A percentile compares a stretch with the other conserved stretches of the same genome.
Evolutionary conservation across 2,329 filamentous ascomycete species (phyloP).

Genomic region (Magnaporthales sp.): DNA sequence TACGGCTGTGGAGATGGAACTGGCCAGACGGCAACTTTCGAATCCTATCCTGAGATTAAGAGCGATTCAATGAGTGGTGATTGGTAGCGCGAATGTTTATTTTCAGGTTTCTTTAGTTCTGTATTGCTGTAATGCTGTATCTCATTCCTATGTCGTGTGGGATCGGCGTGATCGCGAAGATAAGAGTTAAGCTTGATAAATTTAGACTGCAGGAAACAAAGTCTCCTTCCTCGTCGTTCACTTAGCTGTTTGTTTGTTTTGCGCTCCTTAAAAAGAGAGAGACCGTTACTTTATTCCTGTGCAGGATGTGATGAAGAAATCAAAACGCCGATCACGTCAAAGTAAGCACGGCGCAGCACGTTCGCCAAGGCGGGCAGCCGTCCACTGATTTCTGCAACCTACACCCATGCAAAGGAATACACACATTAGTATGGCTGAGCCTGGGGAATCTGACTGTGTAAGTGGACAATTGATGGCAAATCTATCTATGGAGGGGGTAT

Average conservation of each 20-base stretch:
- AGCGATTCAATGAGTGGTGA: not conserved
- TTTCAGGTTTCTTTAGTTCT: not conserved
- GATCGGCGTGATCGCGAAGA: not conserved
- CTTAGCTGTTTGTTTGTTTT: not conserved
- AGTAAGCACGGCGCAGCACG: not conserved
- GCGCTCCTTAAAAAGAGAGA: not conserved
- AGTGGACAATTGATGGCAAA: not conserved
- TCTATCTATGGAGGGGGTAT: constrained; percentile 6
- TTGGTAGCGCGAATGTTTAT: not conserved
- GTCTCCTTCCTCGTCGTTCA: not conserved
- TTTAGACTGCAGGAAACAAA: not conserved
- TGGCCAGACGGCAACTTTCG: not conserved
- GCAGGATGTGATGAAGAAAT: not conserved
- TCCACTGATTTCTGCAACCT: not conserved
- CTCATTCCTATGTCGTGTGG: not conserved
- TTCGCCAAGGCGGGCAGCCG: not conserved
- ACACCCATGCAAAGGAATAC: not conserved
- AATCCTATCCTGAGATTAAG: not conserved
- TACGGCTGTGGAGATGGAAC: not conserved
- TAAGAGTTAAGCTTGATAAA: not conserved
- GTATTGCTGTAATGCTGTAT: not conserved
- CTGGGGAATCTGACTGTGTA: not conserved
- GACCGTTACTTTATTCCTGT: not conserved
- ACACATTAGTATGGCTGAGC: not conserved
- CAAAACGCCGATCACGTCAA: too few species aligned